phyloP scores from a whole-genome alignment of 495 filamentous ascomycete species.

The Penicillium macrosclerotiorum region DNA sequence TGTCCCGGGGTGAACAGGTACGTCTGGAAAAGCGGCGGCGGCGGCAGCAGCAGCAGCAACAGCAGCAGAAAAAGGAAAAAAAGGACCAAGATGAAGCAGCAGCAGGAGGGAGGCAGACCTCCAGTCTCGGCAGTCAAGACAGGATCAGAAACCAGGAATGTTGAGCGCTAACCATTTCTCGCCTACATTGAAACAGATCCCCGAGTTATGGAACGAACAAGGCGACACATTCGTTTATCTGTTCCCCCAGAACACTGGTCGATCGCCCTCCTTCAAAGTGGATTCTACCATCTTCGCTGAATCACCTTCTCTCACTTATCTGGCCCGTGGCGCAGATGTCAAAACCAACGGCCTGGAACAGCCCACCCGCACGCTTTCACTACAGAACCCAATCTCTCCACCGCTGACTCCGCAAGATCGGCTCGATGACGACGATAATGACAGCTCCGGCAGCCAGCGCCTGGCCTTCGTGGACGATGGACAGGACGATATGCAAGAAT shows the following conservation, averaged over 20 bases:
- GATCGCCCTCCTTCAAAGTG: conserved; percentile 74
- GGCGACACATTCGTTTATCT: conserved; percentile 85
- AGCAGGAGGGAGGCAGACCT: neutral
- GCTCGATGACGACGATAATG: conserved; percentile 40
- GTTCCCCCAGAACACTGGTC: conserved; percentile 63
- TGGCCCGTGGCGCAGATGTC: conserved; percentile 63
- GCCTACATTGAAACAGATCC: conserved; percentile 58
- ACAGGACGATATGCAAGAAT: conserved; percentile 48
- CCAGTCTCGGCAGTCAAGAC: no score
- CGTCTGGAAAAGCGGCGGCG: neutral
- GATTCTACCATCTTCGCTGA: conserved; percentile 68
- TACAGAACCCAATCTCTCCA: conserved; percentile 42
- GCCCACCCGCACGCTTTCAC: conserved; percentile 38
- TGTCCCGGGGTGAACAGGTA: conserved; percentile 62
- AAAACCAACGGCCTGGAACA: conserved; percentile 37
- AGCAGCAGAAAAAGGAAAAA: no score
- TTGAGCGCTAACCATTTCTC: conserved; percentile 1
- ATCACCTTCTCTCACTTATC: conserved; percentile 63
- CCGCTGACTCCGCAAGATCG: conserved; percentile 35
- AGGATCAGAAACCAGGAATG: no score
- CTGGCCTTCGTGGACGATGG: conserved; percentile 43
- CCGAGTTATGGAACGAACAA: conserved; percentile 84
- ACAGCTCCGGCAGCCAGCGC: conserved; percentile 42
- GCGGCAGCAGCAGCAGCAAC: no score
- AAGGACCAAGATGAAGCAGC: no score